phyloP scores from a whole-genome alignment of 768 basidiomycete species.

The Pleurotus giganteus region DNA sequence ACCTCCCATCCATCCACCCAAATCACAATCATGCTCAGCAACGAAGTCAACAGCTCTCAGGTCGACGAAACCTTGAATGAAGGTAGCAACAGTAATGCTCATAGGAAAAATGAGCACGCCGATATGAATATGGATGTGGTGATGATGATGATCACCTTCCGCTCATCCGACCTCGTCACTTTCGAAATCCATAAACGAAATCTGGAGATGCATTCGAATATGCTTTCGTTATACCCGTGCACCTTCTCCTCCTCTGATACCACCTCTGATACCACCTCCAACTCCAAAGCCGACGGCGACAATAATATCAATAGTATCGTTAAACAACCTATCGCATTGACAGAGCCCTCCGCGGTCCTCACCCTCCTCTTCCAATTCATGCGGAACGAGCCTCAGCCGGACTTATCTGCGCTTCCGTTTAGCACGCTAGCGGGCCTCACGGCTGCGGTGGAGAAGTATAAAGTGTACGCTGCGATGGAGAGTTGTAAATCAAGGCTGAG shows the following conservation, averaged over 20 bases:
- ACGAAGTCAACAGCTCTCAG: no score
- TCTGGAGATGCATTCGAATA: slow-evolving; percentile 15
- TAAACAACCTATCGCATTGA: slow-evolving; percentile 10
- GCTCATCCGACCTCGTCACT: slow-evolving; percentile 5
- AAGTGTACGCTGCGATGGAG: slow-evolving; percentile 9
- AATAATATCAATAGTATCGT: neutral
- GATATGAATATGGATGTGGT: no score
- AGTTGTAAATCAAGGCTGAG: neutral
- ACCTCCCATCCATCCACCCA: no score
- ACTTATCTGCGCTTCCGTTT: slow-evolving; percentile 7
- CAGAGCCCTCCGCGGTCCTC: slow-evolving; percentile 8
- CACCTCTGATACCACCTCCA: neutral
- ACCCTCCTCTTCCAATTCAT: slow-evolving; percentile 14
- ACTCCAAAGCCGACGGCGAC: neutral
- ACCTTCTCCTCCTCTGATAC: neutral
- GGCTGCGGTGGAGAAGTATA: slow-evolving; percentile 19
- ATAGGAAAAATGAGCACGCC: no score
- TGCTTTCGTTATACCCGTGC: neutral
- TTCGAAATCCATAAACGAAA: slow-evolving; percentile 6
- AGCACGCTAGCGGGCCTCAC: slow-evolving; percentile 3
- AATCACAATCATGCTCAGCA: no score
- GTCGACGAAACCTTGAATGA: no score
- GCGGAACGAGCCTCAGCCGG: slow-evolving; percentile 14
- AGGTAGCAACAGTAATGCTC: no score
- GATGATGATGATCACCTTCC: slow-evolving; percentile 3